Percentiles rank a stretch among this genome's conserved stretches.
Evolutionary conservation across 2,329 filamentous ascomycete genomes (phyloP).

Genomic region (Zarea fungicola): DNA sequence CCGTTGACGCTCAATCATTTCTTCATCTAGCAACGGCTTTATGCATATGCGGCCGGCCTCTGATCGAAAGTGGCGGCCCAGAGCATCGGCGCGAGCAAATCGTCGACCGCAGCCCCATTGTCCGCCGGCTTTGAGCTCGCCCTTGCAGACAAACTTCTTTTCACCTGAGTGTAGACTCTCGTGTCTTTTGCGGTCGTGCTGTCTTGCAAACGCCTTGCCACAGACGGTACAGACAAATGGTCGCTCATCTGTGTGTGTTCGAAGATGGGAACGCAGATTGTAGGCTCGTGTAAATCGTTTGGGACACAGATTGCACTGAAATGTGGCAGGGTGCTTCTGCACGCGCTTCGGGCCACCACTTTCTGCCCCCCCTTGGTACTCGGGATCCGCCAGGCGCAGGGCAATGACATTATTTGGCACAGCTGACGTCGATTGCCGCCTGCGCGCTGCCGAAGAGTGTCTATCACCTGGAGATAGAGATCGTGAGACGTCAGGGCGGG

Average conservation of each 20-base stretch:
- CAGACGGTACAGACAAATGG: constrained; percentile 97
- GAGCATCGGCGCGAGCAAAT: constrained; percentile 90
- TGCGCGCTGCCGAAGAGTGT: constrained; percentile 32
- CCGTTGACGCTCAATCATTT: constrained; percentile 76
- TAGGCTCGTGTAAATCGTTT: constrained; percentile 96
- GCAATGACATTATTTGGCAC: constrained; percentile 66
- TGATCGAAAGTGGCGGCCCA: constrained; percentile 90
- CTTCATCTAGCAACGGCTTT: constrained; percentile 93
- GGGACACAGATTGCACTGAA: constrained; percentile 88
- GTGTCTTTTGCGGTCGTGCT: constrained; percentile 95
- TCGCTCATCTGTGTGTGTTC: constrained; percentile 94
- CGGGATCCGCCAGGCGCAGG: constrained; percentile 84
- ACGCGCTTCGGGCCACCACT: constrained; percentile 68
- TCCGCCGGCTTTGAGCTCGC: constrained; percentile 74
- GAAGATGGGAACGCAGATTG: constrained; percentile 89
- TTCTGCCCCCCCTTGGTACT: constrained; percentile 64
- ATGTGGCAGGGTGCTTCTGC: constrained; percentile 96
- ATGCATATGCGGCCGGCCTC: constrained; percentile 96
- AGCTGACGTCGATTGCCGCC: constrained; percentile 59
- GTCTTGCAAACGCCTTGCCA: constrained; percentile 92
- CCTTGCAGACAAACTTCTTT: constrained; percentile 97
- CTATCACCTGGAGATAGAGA: constrained; percentile 57
- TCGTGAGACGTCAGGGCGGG: constrained; percentile 40
- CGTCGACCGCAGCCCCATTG: constrained; percentile 91
- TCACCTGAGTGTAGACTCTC: constrained; percentile 94